phyloP scores from a whole-genome alignment of 108 stramenopile genomes.

The Poteriospumella lacustris region DNA sequence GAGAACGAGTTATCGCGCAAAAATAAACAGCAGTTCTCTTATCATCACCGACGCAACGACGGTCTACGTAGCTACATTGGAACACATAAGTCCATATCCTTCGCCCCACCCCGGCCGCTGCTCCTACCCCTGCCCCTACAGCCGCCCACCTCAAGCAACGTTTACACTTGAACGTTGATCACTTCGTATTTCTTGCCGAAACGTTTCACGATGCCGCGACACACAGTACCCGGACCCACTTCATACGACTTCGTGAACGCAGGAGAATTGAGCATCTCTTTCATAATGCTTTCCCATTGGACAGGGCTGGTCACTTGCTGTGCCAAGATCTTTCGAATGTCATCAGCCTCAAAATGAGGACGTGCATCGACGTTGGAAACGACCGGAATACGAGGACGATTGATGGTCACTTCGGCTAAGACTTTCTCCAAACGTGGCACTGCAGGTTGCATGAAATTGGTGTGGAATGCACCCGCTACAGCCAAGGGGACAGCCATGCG shows the following conservation, averaged over 20 bases:
- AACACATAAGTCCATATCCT: too few species aligned
- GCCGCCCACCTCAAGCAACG: too few species aligned
- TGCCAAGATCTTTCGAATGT: conserved; percentile 84
- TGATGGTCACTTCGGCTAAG: conserved; percentile 73
- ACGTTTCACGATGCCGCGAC: conserved; percentile 88
- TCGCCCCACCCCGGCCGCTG: too few species aligned
- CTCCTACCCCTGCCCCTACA: too few species aligned
- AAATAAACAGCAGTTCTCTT: too few species aligned
- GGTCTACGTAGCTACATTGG: too few species aligned
- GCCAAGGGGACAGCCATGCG: conserved; percentile 94
- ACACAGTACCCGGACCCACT: conserved; percentile 67
- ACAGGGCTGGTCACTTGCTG: conserved; percentile 94
- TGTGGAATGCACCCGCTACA: conserved; percentile 96
- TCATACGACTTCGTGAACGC: conserved; percentile 65
- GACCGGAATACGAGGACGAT: conserved; percentile 88
- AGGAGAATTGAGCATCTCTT: conserved; percentile 62
- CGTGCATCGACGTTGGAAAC: conserved; percentile 94
- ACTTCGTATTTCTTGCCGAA: conserved; percentile 79
- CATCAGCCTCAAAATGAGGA: conserved; percentile 81
- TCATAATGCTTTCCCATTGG: conserved; percentile 86
- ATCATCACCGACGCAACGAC: too few species aligned
- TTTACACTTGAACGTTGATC: conserved; percentile 78
- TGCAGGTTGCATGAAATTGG: conserved; percentile 90
- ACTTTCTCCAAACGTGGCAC: conserved; percentile 75
- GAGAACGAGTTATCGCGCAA: too few species aligned